Percentiles rank a stretch among this genome's conserved stretches.
phyloP scores from a whole-genome alignment of 1,284 basidiomycete species.

The Papiliotrema laurentii region DNA sequence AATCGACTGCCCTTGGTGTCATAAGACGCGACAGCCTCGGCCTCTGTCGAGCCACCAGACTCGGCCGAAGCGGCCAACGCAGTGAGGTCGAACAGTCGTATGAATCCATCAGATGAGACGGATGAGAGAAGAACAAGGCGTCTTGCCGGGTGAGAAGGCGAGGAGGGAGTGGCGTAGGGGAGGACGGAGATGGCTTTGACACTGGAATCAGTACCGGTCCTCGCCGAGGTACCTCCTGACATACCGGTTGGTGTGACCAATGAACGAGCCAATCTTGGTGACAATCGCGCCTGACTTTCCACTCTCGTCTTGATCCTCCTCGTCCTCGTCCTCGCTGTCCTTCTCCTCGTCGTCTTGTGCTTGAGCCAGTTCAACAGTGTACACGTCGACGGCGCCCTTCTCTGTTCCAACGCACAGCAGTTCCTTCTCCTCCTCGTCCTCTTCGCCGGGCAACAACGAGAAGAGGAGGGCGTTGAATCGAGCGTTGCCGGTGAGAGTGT shows the following conservation, averaged over 20 bases:
- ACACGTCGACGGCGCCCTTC: constrained; percentile 75
- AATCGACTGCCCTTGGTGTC: constrained; percentile 79
- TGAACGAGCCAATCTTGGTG: constrained; percentile 33
- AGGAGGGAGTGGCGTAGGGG: constrained; percentile 19
- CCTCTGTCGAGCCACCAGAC: constrained; percentile 48
- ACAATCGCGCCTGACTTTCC: constrained; percentile 21
- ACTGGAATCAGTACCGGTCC: constrained; percentile 12
- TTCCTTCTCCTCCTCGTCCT: constrained; percentile 49
- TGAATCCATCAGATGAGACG: constrained; percentile 76
- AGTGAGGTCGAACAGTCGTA: constrained; percentile 71
- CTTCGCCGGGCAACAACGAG: constrained; percentile 50
- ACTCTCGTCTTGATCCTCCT: constrained; percentile 17
- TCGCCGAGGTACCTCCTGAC: constrained; percentile 11
- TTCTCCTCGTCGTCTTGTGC: constrained; percentile 22
- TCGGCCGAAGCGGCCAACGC: constrained; percentile 31
- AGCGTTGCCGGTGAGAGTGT: constrained; percentile 67
- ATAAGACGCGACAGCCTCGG: constrained; percentile 60
- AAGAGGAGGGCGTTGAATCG: constrained; percentile 77
- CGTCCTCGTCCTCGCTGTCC: constrained; percentile 21
- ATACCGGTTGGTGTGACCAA: constrained; percentile 44
- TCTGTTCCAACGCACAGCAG: constrained; percentile 76
- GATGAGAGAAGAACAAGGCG: constrained; percentile 64
- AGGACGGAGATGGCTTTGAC: constrained; percentile 44
- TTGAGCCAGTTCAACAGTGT: constrained; percentile 48
- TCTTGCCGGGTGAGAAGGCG: constrained; percentile 8